These are phyloP conservation scores for Grigorovia yakushimaensis DNA, from an alignment of 805 yeast genomes.

Conservation along the genomic window DNA sequence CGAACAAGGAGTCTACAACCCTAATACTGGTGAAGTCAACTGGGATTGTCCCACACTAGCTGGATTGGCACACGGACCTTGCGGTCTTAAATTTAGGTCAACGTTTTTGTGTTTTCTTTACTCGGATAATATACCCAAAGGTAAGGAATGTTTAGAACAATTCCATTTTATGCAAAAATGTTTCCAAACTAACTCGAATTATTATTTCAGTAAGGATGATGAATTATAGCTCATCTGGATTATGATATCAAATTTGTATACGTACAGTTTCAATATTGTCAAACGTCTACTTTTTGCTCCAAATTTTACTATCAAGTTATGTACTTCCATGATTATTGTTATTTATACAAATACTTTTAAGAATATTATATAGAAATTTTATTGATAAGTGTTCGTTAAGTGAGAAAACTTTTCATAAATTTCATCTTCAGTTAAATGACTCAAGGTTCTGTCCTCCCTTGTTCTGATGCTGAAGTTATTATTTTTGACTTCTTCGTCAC, in stretches of 20 bases:
- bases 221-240: no score
- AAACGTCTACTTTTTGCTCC: no score
- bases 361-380: conserved; percentile 3
- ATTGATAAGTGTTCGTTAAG: conserved; percentile 42
- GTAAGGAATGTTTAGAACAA: conserved; percentile 86
- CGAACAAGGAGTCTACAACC: conserved; percentile 66
- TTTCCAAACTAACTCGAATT: conserved; percentile 86
- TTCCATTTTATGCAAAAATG: conserved; percentile 90
- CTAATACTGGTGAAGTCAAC: conserved; percentile 96
- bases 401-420: conserved; percentile 43
- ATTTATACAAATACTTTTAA: conserved; percentile 8
- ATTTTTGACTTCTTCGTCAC: conserved; percentile 66
- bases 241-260: no score
- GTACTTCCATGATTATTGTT: no score
- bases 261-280: no score
- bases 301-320: no score
- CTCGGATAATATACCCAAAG: conserved; percentile 92
- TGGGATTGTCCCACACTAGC: conserved; percentile 99
- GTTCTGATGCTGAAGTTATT: conserved; percentile 57
- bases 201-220: conserved; percentile 69
- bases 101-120: conserved; percentile 94
- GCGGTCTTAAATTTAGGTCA: conserved; percentile 90
- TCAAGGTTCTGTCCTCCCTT: conserved; percentile 39
- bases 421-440: conserved; percentile 39
- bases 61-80: conserved; percentile 98